Conservation (phyloP, 768 basidiomycete species). For the Leccinum imitatum region DNA sequence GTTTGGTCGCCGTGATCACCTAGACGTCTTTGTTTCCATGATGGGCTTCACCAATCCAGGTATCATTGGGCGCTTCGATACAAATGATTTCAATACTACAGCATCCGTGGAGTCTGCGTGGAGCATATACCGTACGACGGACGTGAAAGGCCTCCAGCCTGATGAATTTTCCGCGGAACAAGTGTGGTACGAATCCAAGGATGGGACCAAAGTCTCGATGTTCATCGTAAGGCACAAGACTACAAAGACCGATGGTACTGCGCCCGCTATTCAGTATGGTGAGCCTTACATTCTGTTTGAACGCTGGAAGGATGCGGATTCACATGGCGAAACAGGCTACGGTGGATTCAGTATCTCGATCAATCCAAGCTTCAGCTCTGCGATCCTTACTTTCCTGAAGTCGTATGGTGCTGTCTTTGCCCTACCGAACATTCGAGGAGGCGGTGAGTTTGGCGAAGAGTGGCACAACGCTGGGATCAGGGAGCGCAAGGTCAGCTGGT, state of each 20-base stretch:
- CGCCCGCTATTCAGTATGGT: conserved; percentile 79
- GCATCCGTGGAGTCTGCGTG: conserved; percentile 48
- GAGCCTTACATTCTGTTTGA: conserved; percentile 6
- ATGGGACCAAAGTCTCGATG: conserved; percentile 83
- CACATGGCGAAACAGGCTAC: conserved; percentile 49
- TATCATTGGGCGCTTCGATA: conserved; percentile 62
- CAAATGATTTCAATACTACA: conserved; percentile 33
- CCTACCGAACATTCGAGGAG: conserved; percentile 60
- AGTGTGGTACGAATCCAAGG: conserved; percentile 79
- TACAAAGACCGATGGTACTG: conserved; percentile 69
- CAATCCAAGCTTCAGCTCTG: conserved; percentile 68
- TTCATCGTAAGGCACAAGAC: conserved; percentile 77
- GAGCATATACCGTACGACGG: conserved; percentile 56
- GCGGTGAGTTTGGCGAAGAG: conserved; percentile 79
- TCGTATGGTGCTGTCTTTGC: conserved; percentile 69
- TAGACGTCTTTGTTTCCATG: conserved; percentile 63
- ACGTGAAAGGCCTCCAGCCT: conserved; percentile 58
- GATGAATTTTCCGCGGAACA: conserved; percentile 72
- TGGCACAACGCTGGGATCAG: conserved; percentile 76
- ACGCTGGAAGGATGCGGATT: neutral
- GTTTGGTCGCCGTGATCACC: conserved; percentile 49
- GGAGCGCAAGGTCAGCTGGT: conserved; percentile 59
- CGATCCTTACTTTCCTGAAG: conserved; percentile 72
- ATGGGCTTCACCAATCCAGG: conserved; percentile 74
- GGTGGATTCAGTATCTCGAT: conserved; percentile 80